A percentile compares a stretch with the other conserved stretches of the same genome.
phyloP scores from a whole-genome alignment of 2,329 filamentous ascomycete genomes.

The Fusarium neocosmosporiellum region DNA sequence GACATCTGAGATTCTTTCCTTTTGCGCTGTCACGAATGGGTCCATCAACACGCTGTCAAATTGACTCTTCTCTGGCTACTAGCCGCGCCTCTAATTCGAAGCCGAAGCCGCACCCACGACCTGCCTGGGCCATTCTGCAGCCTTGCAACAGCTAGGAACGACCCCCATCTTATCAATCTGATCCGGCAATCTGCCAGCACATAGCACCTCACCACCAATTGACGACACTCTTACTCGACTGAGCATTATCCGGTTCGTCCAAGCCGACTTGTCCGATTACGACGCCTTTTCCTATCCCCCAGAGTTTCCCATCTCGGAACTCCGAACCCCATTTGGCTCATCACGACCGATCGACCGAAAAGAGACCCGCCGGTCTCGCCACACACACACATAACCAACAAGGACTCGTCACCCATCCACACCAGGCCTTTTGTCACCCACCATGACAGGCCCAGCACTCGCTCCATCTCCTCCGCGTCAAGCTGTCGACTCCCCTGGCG shows the following conservation, averaged over 20 bases:
- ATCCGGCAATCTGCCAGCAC: constrained; percentile 7
- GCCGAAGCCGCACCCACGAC: constrained; percentile 29
- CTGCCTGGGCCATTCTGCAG: constrained; percentile 13
- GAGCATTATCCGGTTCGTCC: neutral
- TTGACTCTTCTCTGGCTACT: constrained; percentile 20
- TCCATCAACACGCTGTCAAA: constrained; percentile 12
- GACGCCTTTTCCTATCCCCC: constrained; percentile 3
- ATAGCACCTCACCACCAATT: constrained; percentile 1
- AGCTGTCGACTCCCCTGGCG: constrained; percentile 32
- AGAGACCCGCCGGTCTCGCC: constrained; percentile 34
- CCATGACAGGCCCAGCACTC: constrained; percentile 39
- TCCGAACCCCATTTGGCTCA: constrained; percentile 38
- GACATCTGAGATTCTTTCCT: constrained; percentile 6
- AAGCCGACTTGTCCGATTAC: neutral
- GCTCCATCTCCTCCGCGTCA: constrained; percentile 36
- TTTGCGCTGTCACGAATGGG: constrained; percentile 20
- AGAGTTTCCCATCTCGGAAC: constrained; percentile 42
- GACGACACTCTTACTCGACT: constrained; percentile 2
- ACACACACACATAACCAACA: constrained; percentile 19
- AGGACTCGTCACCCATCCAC: constrained; percentile 16
- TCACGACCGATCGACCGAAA: constrained; percentile 35
- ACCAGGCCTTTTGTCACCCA: constrained; percentile 23
- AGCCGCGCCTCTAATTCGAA: constrained; percentile 27
- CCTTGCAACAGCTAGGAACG: constrained; percentile 19
- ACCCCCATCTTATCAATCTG: constrained; percentile 38